A percentile compares a stretch with the other conserved stretches of the same genome.
Evolutionary conservation across 306 rosid genomes (phyloP).

Genomic region (Cercis canadensis): DNA sequence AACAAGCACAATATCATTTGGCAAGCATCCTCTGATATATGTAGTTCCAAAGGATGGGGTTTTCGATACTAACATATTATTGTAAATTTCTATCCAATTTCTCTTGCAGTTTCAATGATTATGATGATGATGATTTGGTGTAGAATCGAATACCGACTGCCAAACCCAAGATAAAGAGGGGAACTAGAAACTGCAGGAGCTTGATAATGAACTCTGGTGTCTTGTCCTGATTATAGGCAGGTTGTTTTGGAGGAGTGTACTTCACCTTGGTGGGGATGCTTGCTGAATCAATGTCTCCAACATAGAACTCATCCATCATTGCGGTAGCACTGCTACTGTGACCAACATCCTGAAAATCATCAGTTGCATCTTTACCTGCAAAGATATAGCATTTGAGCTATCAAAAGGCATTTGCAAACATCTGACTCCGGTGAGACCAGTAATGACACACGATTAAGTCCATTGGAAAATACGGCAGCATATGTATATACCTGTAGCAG

Average conservation of each 20-base stretch:
- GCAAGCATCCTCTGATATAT: conserved; percentile 31
- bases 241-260: conserved; percentile 83
- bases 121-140: conserved; percentile 59
- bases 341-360: conserved; percentile 84
- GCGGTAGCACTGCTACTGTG: conserved; percentile 81
- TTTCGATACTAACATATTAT: conserved; percentile 37
- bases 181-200: conserved; percentile 85
- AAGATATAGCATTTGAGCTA: conserved; percentile 19
- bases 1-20: conserved; percentile 38
- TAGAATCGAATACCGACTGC: conserved; percentile 80
- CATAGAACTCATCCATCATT: conserved; percentile 85
- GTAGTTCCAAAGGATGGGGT: conserved; percentile 30
- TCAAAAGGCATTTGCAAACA: conserved; percentile 23
- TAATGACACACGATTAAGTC: conserved; percentile 18
- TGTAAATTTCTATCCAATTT: conserved; percentile 27
- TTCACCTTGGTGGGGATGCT: conserved; percentile 56
- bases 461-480: conserved; percentile 1
- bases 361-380: conserved; percentile 90
- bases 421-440: conserved; percentile 9
- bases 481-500: conserved; percentile 66
- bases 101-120: conserved; percentile 24
- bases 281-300: conserved; percentile 79
- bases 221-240: conserved; percentile 75
- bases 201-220: conserved; percentile 65
- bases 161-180: conserved; percentile 73